Conservation (phyloP, 768 basidiomycete genomes). For the Tylopilus sp. region DNA sequence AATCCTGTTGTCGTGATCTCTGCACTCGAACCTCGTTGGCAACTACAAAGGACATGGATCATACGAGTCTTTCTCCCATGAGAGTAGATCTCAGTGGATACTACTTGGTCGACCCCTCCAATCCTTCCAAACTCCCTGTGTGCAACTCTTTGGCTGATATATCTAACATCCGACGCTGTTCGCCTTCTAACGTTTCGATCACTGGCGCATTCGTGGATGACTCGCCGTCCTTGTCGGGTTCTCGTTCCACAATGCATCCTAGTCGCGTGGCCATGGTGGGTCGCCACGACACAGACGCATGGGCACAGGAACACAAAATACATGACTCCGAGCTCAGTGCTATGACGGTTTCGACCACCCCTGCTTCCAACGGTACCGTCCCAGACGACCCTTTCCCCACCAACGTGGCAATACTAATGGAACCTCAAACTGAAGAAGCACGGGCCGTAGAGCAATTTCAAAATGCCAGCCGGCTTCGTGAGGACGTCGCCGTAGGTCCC, state of each 20-base stretch:
- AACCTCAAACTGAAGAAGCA: background rate
- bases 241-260: constrained; percentile 6
- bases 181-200: background rate
- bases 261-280: constrained; percentile 17
- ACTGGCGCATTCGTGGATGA: background rate
- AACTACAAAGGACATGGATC: background rate
- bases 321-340: constrained; percentile 9
- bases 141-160: constrained; percentile 6
- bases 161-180: constrained; percentile 2
- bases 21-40: background rate
- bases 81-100: constrained; percentile 4
- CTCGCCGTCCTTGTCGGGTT: constrained; percentile 8
- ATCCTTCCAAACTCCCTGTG: constrained; percentile 3
- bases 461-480: background rate
- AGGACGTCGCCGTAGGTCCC: background rate
- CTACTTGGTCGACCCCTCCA: constrained; percentile 10
- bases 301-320: constrained; percentile 7
- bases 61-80: background rate
- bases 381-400: background rate
- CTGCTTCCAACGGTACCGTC: constrained; percentile 3
- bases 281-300: constrained; percentile 29
- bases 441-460: background rate
- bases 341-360: constrained; percentile 9
- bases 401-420: constrained; percentile 7
- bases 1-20: constrained; percentile 8